phyloP scores from a whole-genome alignment of 306 rosid genomes.

The Trifolium pratense region DNA sequence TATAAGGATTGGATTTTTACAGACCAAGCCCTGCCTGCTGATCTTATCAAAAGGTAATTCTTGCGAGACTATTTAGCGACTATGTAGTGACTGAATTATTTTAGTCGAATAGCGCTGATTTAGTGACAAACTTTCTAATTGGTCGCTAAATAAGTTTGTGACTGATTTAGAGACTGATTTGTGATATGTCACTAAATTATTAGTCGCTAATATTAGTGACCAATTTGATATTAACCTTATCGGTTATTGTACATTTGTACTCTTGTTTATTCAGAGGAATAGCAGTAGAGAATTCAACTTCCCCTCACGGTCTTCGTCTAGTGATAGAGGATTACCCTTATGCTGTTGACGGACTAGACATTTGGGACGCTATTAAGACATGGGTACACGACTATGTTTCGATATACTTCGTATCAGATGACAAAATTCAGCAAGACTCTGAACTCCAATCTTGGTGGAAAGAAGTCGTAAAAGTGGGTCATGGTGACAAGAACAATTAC shows the following conservation, averaged over 20 bases:
- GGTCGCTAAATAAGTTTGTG: neutral
- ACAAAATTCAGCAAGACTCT: conserved; percentile 30
- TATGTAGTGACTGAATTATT: too few relatives aligned
- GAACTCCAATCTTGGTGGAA: conserved; percentile 68
- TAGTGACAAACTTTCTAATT: too few relatives aligned
- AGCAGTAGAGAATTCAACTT: conserved; percentile 36
- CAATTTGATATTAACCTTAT: neutral
- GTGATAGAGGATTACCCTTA: conserved; percentile 42
- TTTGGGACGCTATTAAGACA: conserved; percentile 36
- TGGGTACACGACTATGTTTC: conserved; percentile 38
- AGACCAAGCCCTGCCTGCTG: conserved; percentile 46
- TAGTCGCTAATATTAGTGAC: neutral
- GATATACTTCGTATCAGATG: conserved; percentile 44
- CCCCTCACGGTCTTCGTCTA: conserved; percentile 36
- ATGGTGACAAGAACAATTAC: conserved; percentile 27
- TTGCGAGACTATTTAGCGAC: neutral
- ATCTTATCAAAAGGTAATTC: conserved; percentile 64
- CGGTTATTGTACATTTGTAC: neutral
- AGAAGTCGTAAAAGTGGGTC: conserved; percentile 39
- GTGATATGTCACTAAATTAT: too few relatives aligned
- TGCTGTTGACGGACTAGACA: conserved; percentile 42
- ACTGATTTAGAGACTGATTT: neutral
- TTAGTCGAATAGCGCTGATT: too few relatives aligned
- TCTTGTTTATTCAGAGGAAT: conserved; percentile 31
- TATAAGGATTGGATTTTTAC: conserved; percentile 49